Evolutionary conservation across 768 basidiomycete species (phyloP).

Genomic region (Phylloporus rhodoxanthus): DNA sequence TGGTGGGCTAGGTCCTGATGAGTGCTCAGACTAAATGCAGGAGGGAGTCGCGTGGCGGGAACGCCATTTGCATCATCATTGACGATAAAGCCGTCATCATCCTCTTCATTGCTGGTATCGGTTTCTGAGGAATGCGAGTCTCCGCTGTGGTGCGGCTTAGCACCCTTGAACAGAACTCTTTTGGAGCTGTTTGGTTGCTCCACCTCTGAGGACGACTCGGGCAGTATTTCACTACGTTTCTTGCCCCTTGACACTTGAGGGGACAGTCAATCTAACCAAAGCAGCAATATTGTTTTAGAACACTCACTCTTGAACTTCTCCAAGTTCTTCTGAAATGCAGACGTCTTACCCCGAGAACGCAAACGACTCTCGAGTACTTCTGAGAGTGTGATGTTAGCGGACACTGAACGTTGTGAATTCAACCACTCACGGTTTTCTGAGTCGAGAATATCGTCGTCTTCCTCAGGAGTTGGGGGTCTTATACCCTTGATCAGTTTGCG

Average conservation of each 20-base stretch:
- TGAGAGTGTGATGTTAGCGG: conserved; percentile 22
- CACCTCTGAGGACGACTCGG: conserved; percentile 30
- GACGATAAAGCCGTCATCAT: conserved; percentile 47
- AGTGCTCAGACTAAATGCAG: conserved; percentile 73
- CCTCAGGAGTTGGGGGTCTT: conserved; percentile 39
- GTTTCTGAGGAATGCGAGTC: conserved; percentile 34
- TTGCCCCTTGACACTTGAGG: conserved; percentile 31
- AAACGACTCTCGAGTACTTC: conserved; percentile 62
- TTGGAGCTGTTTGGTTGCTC: conserved; percentile 26
- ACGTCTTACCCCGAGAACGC: conserved; percentile 53
- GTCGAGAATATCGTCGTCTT: conserved; percentile 38
- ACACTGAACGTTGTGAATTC: not conserved
- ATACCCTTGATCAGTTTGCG: conserved; percentile 41
- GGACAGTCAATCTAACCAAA: conserved; percentile 1
- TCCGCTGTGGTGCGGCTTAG: conserved; percentile 36
- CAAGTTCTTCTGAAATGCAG: conserved; percentile 56
- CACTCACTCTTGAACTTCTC: conserved; percentile 58
- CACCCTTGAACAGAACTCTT: conserved; percentile 40
- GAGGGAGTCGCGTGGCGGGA: conserved; percentile 48
- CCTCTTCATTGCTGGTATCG: conserved; percentile 13
- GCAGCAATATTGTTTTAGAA: not conserved
- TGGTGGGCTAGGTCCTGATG: conserved; percentile 73
- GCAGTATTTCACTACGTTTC: conserved; percentile 36
- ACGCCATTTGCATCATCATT: conserved; percentile 50
- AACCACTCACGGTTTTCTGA: conserved; percentile 48